Evolutionary conservation across 2,329 filamentous ascomycete species (phyloP).

Genomic region (Sarocladiaceae sp.): DNA sequence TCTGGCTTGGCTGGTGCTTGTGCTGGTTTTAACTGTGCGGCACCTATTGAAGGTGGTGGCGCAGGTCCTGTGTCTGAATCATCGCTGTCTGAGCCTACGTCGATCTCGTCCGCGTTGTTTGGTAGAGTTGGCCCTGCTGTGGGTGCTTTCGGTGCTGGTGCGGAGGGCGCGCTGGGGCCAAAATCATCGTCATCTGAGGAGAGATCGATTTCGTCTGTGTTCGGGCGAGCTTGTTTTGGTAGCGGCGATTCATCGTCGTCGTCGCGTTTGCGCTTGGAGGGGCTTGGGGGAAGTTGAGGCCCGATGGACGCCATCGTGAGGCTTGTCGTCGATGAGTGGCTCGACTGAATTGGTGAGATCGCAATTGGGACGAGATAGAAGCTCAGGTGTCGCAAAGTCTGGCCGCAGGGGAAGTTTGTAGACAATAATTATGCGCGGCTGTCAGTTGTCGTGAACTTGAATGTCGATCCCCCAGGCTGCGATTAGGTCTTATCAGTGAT

Average conservation of each 20-base stretch:
- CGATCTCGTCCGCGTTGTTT: conserved; percentile 37
- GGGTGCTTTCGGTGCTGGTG: conserved; percentile 15
- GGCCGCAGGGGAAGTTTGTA: no score
- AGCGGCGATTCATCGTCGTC: conserved; percentile 40
- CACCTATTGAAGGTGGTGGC: conserved; percentile 31
- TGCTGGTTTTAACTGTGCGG: conserved; percentile 39
- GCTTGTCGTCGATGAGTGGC: neutral
- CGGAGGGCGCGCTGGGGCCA: conserved; percentile 30
- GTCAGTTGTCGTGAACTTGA: neutral
- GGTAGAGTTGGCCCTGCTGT: conserved; percentile 19
- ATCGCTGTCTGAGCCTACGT: conserved; percentile 29
- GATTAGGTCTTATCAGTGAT: conserved; percentile 8
- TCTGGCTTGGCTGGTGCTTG: conserved; percentile 17
- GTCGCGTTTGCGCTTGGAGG: conserved; percentile 59
- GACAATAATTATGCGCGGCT: no score
- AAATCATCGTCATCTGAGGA: conserved; percentile 37
- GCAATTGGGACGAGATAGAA: neutral
- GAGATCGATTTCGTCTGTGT: conserved; percentile 44
- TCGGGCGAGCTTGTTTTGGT: conserved; percentile 37
- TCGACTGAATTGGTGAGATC: neutral
- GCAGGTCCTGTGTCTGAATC: conserved; percentile 29
- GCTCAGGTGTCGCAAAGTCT: no score
- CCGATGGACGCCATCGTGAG: conserved; percentile 64
- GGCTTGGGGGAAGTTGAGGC: conserved; percentile 64
- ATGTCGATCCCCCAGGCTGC: neutral